Percentiles rank a stretch among this genome's conserved stretches.
These are phyloP conservation scores for Akanthomyces lecanii DNA, from an alignment of 2,329 filamentous ascomycete species.

Conservation along the genomic window DNA sequence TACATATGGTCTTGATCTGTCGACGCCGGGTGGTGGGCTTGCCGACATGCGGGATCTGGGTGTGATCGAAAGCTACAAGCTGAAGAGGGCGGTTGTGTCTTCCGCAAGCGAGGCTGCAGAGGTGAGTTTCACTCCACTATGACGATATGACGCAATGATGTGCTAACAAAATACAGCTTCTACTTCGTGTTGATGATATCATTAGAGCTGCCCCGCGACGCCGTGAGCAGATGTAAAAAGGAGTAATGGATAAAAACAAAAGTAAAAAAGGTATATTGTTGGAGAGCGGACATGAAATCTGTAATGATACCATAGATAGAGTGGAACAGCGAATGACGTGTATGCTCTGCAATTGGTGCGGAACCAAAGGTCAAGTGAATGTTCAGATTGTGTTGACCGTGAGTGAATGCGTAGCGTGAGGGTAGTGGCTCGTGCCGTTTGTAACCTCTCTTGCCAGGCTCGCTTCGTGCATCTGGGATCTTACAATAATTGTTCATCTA, in stretches of 20 bases:
- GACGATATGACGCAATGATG: not conserved
- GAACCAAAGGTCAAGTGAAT: not conserved
- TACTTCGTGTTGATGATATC: conserved; percentile 93
- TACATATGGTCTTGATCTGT: conserved; percentile 84
- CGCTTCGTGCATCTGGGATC: conserved; percentile 11
- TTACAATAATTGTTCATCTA: not conserved
- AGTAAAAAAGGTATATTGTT: conserved; percentile 10
- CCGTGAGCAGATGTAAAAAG: conserved; percentile 37
- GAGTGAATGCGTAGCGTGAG: conserved; percentile 16
- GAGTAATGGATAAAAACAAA: conserved; percentile 18
- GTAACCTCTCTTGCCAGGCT: not conserved
- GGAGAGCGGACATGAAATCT: conserved; percentile 29
- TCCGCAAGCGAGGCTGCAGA: conserved; percentile 95
- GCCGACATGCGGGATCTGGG: conserved; percentile 93
- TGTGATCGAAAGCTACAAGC: conserved; percentile 96
- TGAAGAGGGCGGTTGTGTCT: conserved; percentile 96
- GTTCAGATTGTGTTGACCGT: conserved; percentile 9
- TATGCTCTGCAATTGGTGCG: not conserved
- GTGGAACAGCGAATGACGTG: not conserved
- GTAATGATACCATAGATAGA: conserved; percentile 37
- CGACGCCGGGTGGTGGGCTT: conserved; percentile 86
- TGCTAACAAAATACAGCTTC: conserved; percentile 23
- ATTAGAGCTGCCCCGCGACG: conserved; percentile 82
- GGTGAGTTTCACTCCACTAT: conserved; percentile 49
- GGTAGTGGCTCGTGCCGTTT: not conserved